Evolutionary conservation across 2,329 filamentous ascomycete genomes (phyloP), one percentile per base, ranked within the genome.

Genomic region (Xylariaceae sp.): DNA sequence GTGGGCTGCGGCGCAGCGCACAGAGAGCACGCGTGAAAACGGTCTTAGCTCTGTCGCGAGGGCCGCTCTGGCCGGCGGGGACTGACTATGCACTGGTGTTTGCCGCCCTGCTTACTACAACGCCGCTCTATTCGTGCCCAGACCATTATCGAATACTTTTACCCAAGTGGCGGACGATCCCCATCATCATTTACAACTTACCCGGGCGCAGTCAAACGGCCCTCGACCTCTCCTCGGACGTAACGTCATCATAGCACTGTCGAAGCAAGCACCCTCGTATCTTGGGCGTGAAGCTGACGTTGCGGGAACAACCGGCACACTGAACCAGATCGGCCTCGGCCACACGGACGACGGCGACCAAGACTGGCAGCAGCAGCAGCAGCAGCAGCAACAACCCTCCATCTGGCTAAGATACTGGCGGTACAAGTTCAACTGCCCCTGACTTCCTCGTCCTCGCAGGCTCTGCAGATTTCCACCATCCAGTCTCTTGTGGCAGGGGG

Each of bases 51-150:
- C 42, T 88, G 83, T 65, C 64, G 69, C 42, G 83, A 88, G 55
- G 84, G n/a, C n/a, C n/a, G n/a, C n/a, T n/a, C n/a, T n/a, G n/a
- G n/a, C n/a, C n/a, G 19, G 71, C 77, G 26, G 86, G 85, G 39
- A 85, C 81, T 48, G 82, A 88, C 62, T 86, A 83, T 52, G 83
- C 83, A 5, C 71, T 92, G 40, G 75, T 89, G 3, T 71, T 90
- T 18, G 83, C 85, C 9, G 85, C 85, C 3, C 78, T 77, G 35
- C n/a, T n/a, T n/a, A n/a, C n/a, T 90, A 89, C 67, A 89, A 88
- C 65, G 76, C 80, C 40, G 58, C 74, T 3, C 67, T 86, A 15
- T 81, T 87, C 56, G 76, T 71, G 17, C 71, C 2, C 64, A 81
- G 34, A 78, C 80, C 12, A 68, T 88, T 38, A 59, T 77, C 33